These are phyloP conservation scores for Cucurbita moschata DNA, from an alignment of 306 rosid genomes.

Conservation along the genomic window DNA sequence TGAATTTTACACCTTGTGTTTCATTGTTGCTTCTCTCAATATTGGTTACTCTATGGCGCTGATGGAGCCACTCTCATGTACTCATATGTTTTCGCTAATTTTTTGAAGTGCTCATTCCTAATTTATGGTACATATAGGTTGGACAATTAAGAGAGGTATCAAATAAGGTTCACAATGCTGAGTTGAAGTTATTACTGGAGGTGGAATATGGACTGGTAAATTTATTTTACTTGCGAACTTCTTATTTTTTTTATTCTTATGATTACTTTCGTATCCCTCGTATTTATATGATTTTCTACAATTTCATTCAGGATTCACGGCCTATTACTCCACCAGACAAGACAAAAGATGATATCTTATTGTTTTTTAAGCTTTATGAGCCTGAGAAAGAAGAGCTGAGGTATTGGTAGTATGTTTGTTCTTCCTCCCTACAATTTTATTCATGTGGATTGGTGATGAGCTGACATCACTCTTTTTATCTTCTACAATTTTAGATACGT, in stretches of 20 bases:
- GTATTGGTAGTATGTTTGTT: slow-evolving; percentile 24
- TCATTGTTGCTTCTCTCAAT: neutral
- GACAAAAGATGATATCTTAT: slow-evolving; percentile 69
- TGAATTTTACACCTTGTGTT: neutral
- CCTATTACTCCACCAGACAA: slow-evolving; percentile 58
- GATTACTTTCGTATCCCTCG: neutral
- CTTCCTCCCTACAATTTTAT: neutral
- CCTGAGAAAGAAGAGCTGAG: slow-evolving; percentile 73
- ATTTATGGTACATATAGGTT: slow-evolving; percentile 30
- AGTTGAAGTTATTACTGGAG: slow-evolving; percentile 65
- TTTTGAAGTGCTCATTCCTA: slow-evolving; percentile 8
- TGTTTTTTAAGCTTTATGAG: slow-evolving; percentile 77
- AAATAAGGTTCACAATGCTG: slow-evolving; percentile 56
- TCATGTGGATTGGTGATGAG: neutral
- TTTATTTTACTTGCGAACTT: neutral
- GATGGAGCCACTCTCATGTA: neutral
- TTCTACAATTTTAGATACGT: slow-evolving; percentile 39
- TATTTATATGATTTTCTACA: slow-evolving; percentile 9
- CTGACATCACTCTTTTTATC: slow-evolving; percentile 13
- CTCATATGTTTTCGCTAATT: neutral
- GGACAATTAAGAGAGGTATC: slow-evolving; percentile 69
- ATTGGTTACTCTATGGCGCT: neutral
- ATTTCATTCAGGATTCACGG: slow-evolving; percentile 33
- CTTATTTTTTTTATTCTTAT: neutral
- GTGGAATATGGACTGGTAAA: slow-evolving; percentile 60